phyloP scores from a whole-genome alignment of 306 rosid genomes.

The Castanea sativa region DNA sequence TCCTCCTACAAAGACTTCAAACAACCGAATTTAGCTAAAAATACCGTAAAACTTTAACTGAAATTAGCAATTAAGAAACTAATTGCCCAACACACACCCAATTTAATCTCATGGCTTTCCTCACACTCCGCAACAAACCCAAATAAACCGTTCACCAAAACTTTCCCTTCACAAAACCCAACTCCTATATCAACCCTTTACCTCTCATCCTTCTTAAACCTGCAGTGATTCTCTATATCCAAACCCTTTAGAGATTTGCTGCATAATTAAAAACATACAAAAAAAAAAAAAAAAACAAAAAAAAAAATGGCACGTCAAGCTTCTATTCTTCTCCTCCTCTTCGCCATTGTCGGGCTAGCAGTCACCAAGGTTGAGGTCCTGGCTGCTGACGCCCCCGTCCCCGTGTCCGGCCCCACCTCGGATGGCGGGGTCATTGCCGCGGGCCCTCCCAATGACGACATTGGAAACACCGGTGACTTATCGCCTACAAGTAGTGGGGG shows the following conservation, averaged over 20 bases:
- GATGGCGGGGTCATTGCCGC: not conserved
- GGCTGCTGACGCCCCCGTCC: not conserved
- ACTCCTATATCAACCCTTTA: conserved; percentile 8
- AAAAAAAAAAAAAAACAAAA: not conserved
- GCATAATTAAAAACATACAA: not conserved
- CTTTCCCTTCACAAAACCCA: not conserved
- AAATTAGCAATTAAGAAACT: not conserved
- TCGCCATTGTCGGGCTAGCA: conserved; percentile 39
- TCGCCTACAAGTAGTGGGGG: too few species aligned
- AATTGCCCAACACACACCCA: not conserved
- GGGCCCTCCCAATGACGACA: not conserved
- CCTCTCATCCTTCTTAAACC: not conserved
- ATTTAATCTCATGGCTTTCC: conserved; percentile 5
- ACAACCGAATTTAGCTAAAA: not conserved
- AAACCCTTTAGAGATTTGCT: conserved; percentile 10
- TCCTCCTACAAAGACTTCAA: not conserved
- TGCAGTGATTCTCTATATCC: conserved; percentile 24
- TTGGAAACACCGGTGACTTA: conserved; percentile 32
- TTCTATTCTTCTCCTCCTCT: conserved; percentile 36
- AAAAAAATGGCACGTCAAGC: conserved; percentile 50
- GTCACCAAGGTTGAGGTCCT: conserved; percentile 13
- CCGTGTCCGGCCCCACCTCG: not conserved
- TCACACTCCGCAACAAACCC: not conserved
- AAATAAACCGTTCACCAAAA: not conserved
- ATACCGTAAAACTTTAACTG: not conserved